Evolutionary conservation across 2,329 filamentous ascomycete genomes (phyloP), one percentile per base, ranked within the genome.

Genomic region (Beauveria bassiana): DNA sequence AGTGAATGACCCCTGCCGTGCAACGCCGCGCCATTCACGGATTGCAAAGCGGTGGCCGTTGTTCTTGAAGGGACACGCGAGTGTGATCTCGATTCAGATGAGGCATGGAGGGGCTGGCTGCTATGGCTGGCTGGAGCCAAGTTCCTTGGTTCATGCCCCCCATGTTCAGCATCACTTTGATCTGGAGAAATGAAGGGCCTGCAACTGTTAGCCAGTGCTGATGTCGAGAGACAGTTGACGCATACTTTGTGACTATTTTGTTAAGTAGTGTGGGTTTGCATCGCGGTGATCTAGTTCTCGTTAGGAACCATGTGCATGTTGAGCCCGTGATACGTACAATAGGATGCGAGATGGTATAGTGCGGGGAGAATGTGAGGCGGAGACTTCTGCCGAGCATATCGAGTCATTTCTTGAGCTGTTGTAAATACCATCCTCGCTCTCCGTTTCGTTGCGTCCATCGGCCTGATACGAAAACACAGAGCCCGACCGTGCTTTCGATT

Each of bases 51-150:
- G 56, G 77, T 77, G 24, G 80, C 73, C 0, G 80, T 83, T 1
- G 82, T 83, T 49, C 79, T 73, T 0, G 81, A 84, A 1, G 82
- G 83, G 55, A 82, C 75, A 43, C 81, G 75, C 2, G 82, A 84
- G 66, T 84, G 80, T 0, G 75, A 73, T 16, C 72, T 70, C 1
- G 79, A 81, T 1, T 73, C 76, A 3, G 80, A 78, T 3, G 79
- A 79, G 20, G 75, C 75, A 66, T 78, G 78, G 1, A 78, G 81
- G 3, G 80, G 80, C 18, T 81, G 69, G 61, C 79, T 84, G 73
- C 80, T 81, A 59, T 77, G 75, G 65, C 81, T 84, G 65, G 79
- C 77, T 0, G 81, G 83, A 60, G 14, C 42, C 31, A 34, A 50
- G 75, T 76, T 66, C 75, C 79, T 70, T 79, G 78, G 50, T 54